Evolutionary conservation across 371 early-diverging fungal species (phyloP).

Genomic region (Mucor saturninus): DNA sequence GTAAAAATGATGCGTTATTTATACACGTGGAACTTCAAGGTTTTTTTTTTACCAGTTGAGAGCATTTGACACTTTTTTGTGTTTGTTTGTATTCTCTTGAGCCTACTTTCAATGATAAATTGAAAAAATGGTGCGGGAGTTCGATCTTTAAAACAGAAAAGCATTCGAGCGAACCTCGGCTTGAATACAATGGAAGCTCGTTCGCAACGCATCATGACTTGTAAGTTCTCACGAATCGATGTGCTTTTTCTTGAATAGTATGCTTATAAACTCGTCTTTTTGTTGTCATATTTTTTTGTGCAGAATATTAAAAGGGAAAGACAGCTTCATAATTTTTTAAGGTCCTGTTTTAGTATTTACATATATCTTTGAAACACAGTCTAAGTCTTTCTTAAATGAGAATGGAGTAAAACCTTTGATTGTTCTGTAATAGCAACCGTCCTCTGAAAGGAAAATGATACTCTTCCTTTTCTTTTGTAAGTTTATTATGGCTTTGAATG

Average conservation of each 20-base stretch:
- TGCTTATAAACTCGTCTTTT: slow-evolving; percentile 11
- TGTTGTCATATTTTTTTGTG: slow-evolving; percentile 6
- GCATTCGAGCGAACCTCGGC: too few species aligned
- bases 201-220: slow-evolving; percentile 48
- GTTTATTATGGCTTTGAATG: not conserved
- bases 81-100: slow-evolving; percentile 8
- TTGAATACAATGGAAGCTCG: slow-evolving; percentile 71
- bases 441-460: not conserved
- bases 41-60: slow-evolving; percentile 55
- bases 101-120: slow-evolving; percentile 56
- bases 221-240: slow-evolving; percentile 39
- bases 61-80: slow-evolving; percentile 60
- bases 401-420: not conserved
- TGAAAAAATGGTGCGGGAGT: slow-evolving; percentile 87
- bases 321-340: not conserved
- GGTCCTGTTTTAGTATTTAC: not conserved
- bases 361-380: not conserved
- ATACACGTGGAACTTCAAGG: not conserved
- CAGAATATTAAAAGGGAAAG: slow-evolving; percentile 3
- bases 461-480: not conserved
- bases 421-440: not conserved
- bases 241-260: slow-evolving; percentile 15
- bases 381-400: not conserved
- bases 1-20: not conserved
- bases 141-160: too few species aligned